A percentile compares a stretch with the other conserved stretches of the same genome.
phyloP scores from a whole-genome alignment of 208 protist genomes.

The Acanthamoeba castellanii region DNA sequence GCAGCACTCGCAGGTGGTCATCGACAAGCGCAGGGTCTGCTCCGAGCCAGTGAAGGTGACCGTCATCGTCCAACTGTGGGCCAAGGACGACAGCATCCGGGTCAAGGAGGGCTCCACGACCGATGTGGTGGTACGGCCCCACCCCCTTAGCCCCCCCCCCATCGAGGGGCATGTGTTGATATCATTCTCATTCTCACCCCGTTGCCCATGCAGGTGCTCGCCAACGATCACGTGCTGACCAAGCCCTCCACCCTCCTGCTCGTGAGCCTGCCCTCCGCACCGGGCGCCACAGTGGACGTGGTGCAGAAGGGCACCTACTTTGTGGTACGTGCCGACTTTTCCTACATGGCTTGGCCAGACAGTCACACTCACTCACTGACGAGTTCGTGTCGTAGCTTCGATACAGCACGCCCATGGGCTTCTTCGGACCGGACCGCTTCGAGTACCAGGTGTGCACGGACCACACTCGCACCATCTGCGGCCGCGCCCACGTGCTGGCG shows the following conservation, averaged over 20 bases:
- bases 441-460: conserved; percentile 58
- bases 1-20: background rate
- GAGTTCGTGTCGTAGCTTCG: background rate
- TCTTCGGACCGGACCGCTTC: background rate
- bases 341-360: background rate
- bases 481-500: background rate
- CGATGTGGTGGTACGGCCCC: conserved; percentile 1
- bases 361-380: too few species aligned
- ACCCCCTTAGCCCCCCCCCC: background rate
- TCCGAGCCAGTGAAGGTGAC: background rate
- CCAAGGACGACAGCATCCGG: conserved; percentile 4
- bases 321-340: background rate
- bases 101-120: conserved; percentile 2
- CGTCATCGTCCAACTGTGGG: background rate
- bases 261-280: background rate
- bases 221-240: conserved; percentile 53
- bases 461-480: conserved; percentile 7
- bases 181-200: background rate
- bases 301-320: background rate
- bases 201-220: conserved; percentile 11
- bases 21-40: background rate
- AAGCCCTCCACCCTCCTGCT: background rate
- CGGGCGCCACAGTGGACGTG: background rate
- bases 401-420: conserved; percentile 4
- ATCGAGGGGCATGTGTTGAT: background rate